Base-by-base conservation (phyloP, 257 asterid species). In the Nicotiana undulata region DNA sequence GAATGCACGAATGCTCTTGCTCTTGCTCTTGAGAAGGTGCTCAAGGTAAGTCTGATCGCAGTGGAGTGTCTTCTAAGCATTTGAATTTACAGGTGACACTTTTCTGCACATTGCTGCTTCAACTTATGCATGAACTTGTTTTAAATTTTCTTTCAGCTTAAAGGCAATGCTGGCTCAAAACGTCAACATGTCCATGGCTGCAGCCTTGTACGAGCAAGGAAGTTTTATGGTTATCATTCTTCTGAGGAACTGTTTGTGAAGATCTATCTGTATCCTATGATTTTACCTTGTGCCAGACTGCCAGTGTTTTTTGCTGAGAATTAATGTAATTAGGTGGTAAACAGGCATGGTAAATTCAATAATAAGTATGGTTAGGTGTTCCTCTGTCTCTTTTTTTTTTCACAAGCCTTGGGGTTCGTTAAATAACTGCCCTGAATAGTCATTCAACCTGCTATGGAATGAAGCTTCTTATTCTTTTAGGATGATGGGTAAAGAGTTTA, bases 171-270 rank as follows among this genome's bases (percentile, higher is more conserved):
- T 80, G 92, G 93, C 87, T 88, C 92, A 81, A 93, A 92, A 84
- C 96, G 94, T 59, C 98, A 95, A 88, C 98, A 95, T 84, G 94
- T 95, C 85, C 98, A 95, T 83, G 88, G 93, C 77, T 90, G 93
- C 85, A 88, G 89, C 83, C 88, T 93, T 85, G 98, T 95, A 66
- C 91, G 92, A 64, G 98, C 96, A 74, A 89, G 83, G 87, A 95
- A 89, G 90, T 92, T 95, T 81, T 95, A 95, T 79, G 99, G 99
- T 65, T 92, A 90, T 88, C 97, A 92, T 91, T 86, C 97, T 83
- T 81, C 90, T 5, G 98, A 95, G 85, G 98, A 95, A 85, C 91
- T 92, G 34, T 95, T 95, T 86, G 84, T 93, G 91, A 95, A 95
- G 92, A 92, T 95, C 81, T 91, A 89, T 87, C 87, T 95, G 99